Percentiles rank a stretch among this genome's conserved stretches.
These are phyloP conservation scores for Colletotrichum plurivorum DNA, from an alignment of 2,329 filamentous ascomycete genomes.

Conservation along the genomic window DNA sequence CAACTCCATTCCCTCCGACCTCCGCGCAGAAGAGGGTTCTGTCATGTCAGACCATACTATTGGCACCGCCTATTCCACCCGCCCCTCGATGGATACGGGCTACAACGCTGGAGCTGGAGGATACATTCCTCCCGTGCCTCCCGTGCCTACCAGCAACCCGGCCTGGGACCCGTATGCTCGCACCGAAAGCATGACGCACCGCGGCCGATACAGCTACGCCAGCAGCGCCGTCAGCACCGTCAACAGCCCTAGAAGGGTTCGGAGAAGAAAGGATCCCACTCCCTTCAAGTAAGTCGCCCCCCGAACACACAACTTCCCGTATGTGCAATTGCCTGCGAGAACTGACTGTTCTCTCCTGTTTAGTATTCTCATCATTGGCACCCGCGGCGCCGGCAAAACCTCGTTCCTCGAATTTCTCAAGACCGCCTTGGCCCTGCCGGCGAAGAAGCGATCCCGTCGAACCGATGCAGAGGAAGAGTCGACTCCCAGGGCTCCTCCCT, in stretches of 20 bases:
- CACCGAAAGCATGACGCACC: constrained; percentile 95
- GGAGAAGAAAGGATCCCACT: constrained; percentile 96
- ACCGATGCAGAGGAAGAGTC: constrained; percentile 69
- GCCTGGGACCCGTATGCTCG: constrained; percentile 84
- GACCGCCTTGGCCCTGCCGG: constrained; percentile 85
- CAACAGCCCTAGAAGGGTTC: constrained; percentile 92
- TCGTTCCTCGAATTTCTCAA: constrained; percentile 97
- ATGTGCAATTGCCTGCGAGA: neutral
- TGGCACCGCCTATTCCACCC: constrained; percentile 53
- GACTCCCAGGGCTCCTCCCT: constrained; percentile 56
- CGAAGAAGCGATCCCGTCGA: constrained; percentile 78
- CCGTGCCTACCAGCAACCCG: constrained; percentile 69
- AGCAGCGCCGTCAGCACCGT: constrained; percentile 91
- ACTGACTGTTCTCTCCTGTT: constrained; percentile 3
- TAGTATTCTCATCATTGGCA: constrained; percentile 92
- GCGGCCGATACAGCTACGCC: constrained; percentile 95
- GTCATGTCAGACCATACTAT: constrained; percentile 65
- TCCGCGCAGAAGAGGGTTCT: constrained; percentile 73
- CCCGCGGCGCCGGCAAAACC: constrained; percentile 91
- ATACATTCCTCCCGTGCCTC: constrained; percentile 64
- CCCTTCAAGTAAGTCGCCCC: constrained; percentile 91
- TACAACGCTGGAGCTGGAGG: constrained; percentile 57
- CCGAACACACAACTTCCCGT: constrained; percentile 7
- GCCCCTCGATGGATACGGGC: constrained; percentile 69
- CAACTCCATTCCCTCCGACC: constrained; percentile 65